Conservation (phyloP, 768 basidiomycete genomes). For the Hygrophorus pudorinus region DNA sequence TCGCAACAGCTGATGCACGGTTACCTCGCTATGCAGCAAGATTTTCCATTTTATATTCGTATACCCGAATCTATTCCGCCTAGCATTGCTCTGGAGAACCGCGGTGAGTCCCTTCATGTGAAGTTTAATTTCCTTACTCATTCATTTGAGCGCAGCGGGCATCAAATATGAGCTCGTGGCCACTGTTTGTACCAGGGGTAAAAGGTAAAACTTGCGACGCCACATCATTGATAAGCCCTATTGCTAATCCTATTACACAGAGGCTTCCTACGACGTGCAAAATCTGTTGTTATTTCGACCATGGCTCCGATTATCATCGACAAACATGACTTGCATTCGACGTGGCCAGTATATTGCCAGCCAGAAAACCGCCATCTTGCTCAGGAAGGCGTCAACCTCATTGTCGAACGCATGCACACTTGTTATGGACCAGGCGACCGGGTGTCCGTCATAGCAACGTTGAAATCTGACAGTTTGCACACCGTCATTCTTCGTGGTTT, state of each 20-base stretch:
- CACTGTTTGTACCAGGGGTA: conserved; percentile 76
- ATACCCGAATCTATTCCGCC: conserved; percentile 91
- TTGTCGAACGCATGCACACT: conserved; percentile 62
- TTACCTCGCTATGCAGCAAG: conserved; percentile 41
- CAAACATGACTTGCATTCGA: conserved; percentile 89
- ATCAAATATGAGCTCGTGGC: conserved; percentile 89
- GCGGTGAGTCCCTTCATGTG: conserved; percentile 33
- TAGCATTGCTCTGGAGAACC: conserved; percentile 68
- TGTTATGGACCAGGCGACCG: conserved; percentile 86
- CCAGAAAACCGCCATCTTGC: conserved; percentile 56
- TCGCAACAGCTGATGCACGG: conserved; percentile 2
- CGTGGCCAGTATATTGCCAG: conserved; percentile 87
- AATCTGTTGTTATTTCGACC: conserved; percentile 57
- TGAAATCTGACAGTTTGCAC: conserved; percentile 61
- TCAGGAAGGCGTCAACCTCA: conserved; percentile 65
- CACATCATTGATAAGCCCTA: neutral
- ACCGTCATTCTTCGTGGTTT: conserved; percentile 74
- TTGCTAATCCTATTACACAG: conserved; percentile 25
- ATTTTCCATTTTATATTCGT: conserved; percentile 83
- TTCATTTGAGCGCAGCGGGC: conserved; percentile 41
- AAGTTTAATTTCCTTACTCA: neutral
- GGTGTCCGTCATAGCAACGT: conserved; percentile 56
- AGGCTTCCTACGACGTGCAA: conserved; percentile 75
- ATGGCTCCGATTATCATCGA: conserved; percentile 71
- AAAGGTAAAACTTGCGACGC: conserved; percentile 43